Evolutionary conservation across 2,329 filamentous ascomycete genomes (phyloP), one percentile per base, ranked within the genome.

Genomic region (Talaromyces sp.): DNA sequence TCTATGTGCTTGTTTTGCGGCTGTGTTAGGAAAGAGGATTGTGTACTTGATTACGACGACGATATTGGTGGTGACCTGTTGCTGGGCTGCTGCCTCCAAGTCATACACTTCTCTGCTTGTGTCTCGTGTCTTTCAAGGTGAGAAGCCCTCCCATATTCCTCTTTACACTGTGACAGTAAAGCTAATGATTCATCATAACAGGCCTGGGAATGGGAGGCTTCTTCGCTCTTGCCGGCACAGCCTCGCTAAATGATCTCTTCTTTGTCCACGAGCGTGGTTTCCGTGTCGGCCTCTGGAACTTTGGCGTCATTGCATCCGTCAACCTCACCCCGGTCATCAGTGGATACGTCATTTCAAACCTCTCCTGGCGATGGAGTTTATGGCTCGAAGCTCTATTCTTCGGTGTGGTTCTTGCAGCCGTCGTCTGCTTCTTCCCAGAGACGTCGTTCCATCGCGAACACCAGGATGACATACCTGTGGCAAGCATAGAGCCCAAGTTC

Each of bases 261-360:
- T 82, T 79, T 71, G 70, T 80, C 5, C 80, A 83, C 68, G 80
- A 83, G 66, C 77, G 80, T n/a, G 80, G 79, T 17, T 40, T 58
- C 19, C 31, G 54, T 40, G 54, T 58, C 19, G 54, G 54, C 8
- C 19, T 58, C 2, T 58, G 54, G 54, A 58, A 58, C 34, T 58
- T 58, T 43, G 36, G 54, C 7, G 34, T 58, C n/a, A 58, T 58
- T 38, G 54, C 34, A 25, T 58, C 54, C 10, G 54, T 58, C 19
- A 58, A 58, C 31, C 34, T 58, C 10, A 58, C 54, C 8, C 54
- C 54, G 4, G 54, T 58, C 8, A 40, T 58, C 11, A 58, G 34
- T 43, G 54, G 54, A 38, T 27, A 58, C 15, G 54, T 58, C 31
- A 58, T 58, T 6, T 58, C 54, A 1, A 38, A 38, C n/a, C 54